Conservation (phyloP, 2,329 filamentous ascomycete genomes). For the Fusarium sp. region DNA sequence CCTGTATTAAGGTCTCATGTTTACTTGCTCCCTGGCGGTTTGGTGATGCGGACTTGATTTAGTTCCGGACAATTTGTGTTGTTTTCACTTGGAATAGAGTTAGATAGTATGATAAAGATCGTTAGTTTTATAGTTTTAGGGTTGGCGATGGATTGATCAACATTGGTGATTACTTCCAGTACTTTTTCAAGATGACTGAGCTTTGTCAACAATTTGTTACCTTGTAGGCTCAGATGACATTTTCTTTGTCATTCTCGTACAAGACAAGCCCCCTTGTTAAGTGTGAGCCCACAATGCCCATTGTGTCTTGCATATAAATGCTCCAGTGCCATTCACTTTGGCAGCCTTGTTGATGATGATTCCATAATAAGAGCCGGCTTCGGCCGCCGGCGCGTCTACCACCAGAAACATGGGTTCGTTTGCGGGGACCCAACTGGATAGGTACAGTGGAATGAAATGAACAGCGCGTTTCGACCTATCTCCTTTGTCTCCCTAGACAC, state of each 20-base stretch:
- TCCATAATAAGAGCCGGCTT: not conserved
- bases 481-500: not conserved
- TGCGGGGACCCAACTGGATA: slow-evolving; percentile 8
- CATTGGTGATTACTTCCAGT: not conserved
- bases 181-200: not conserved
- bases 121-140: not conserved
- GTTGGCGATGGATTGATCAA: not conserved
- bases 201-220: not conserved
- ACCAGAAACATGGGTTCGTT: slow-evolving; percentile 22
- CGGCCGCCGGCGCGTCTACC: not conserved
- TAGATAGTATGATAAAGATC: not conserved
- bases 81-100: too few species aligned
- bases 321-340: not conserved
- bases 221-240: not conserved
- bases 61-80: too few species aligned
- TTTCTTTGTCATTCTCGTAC: not conserved
- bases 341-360: not conserved
- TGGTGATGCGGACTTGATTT: too few species aligned
- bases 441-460: not conserved
- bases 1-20: too few species aligned
- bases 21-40: too few species aligned
- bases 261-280: not conserved
- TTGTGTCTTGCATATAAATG: not conserved
- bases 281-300: not conserved
- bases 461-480: not conserved